Evolutionary conservation across 148 eudicot genomes (phyloP), one percentile per base, ranked within the genome.

Genomic region (Rhododendron vialii): DNA sequence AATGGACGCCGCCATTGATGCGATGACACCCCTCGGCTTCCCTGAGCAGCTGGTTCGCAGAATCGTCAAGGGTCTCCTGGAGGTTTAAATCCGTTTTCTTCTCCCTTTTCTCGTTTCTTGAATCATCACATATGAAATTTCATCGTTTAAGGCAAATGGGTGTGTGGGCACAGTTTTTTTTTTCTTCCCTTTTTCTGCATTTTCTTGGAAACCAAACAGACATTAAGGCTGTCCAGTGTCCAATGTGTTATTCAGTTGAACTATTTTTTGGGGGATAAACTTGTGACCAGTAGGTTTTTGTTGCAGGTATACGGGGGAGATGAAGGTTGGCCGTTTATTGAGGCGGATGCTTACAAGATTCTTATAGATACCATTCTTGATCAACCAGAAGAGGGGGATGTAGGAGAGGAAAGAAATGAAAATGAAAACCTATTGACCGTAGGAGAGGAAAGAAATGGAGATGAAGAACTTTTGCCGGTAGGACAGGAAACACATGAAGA

Each of bases 1-100:
- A 71, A 83, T 83, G 85, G 85, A 83, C 45, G 85, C 85, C 0
- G 85, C 85, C 17, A 48, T 71, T 28, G 85, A 83, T 17, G 61
- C 61, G 0, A 47, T 83, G 85, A 2, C 0, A 30, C 79, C 78
- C 1, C 2, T 45, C 0, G 85, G 85, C 7, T 83, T 83, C 79
- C 13, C 79, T 2, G 28, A 20, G 50, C 11, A 71, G 13, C 17
- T 28, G n/a, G 85, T 83, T 9, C 18, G 79, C 45, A 11, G 15
- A 71, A 83, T 3, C 3, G 79, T 48, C 14, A 83, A 83, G 26
- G 30, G 1, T 18, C 85, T 83, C 20, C 79, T 83, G 12, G 33
- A 71, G 79, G 85, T 83, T 26, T 24, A 5, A 43, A 3, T 26
- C 7, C 22, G 59, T 65, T 13, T 41, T 65, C 5, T 71, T 3